These are phyloP conservation scores for Cystobasidium onofrii DNA, from an alignment of 768 basidiomycete genomes.

Conservation along the genomic window DNA sequence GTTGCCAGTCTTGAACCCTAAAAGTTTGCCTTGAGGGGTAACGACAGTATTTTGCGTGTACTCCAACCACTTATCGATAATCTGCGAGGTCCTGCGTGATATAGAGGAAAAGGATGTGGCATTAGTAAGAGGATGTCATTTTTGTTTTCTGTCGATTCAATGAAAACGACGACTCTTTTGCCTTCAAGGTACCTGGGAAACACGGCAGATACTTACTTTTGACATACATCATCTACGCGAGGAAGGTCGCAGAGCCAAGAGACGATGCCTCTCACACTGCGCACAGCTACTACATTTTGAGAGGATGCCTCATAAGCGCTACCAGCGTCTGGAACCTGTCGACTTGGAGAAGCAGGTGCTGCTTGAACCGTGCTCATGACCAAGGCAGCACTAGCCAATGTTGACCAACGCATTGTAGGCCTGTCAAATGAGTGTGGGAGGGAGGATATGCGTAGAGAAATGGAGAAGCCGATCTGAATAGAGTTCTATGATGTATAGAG, in stretches of 20 bases:
- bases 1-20: neutral
- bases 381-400: neutral
- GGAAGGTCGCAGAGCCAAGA: slow-evolving; percentile 18
- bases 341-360: neutral
- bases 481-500: too few species aligned
- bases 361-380: neutral
- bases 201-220: slow-evolving; percentile 1
- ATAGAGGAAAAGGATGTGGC: neutral
- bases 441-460: too few species aligned
- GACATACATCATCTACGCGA: neutral
- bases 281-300: neutral
- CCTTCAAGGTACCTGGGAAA: too few species aligned
- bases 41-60: neutral
- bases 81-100: neutral
- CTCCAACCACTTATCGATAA: neutral
- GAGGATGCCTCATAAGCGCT: neutral
- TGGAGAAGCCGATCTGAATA: too few species aligned
- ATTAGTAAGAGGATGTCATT: neutral
- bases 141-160: too few species aligned
- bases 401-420: neutral
- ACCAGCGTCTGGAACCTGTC: neutral
- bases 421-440: too few species aligned
- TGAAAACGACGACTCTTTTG: too few species aligned
- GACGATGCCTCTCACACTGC: neutral
- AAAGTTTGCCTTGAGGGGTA: neutral